Percentiles rank a stretch among this genome's conserved stretches.
These are phyloP conservation scores for Pythium dissotocum DNA, from an alignment of 352 stramenopile genomes.

Conservation along the genomic window DNA sequence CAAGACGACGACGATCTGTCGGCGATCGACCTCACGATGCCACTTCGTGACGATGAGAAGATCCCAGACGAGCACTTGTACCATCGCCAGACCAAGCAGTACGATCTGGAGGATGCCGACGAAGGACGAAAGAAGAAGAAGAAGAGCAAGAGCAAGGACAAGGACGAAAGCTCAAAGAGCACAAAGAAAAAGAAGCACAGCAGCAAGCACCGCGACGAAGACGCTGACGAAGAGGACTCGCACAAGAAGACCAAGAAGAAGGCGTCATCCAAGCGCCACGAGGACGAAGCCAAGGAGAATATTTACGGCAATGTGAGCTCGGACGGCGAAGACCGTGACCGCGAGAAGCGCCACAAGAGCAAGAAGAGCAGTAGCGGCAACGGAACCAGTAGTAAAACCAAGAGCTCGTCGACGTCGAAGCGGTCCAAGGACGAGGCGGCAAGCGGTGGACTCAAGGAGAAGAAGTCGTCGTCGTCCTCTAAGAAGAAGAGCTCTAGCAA, in stretches of 20 bases:
- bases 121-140: conserved; percentile 45
- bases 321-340: conserved; percentile 29
- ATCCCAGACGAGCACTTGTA: conserved; percentile 83
- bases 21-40: conserved; percentile 75
- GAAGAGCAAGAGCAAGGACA: conserved; percentile 68
- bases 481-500: conserved; percentile 56
- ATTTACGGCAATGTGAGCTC: conserved; percentile 51
- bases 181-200: conserved; percentile 49
- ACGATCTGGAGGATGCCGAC: conserved; percentile 18
- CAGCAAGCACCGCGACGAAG: conserved; percentile 24
- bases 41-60: conserved; percentile 73
- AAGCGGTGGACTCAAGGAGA: conserved; percentile 27
- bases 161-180: conserved; percentile 21
- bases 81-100: conserved; percentile 54
- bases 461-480: conserved; percentile 38
- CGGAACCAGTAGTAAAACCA: conserved; percentile 34
- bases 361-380: conserved; percentile 36
- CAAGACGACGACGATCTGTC: conserved; percentile 65
- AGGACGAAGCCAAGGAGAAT: conserved; percentile 48
- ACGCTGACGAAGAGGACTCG: conserved; percentile 37
- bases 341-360: conserved; percentile 28
- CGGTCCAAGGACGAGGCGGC: conserved; percentile 14
- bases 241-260: conserved; percentile 43
- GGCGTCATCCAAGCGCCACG: conserved; percentile 28
- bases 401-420: conserved; percentile 19